These are phyloP conservation scores for Calcarisporium arbuscula DNA, from an alignment of 2,329 filamentous ascomycete species.

Conservation along the genomic window DNA sequence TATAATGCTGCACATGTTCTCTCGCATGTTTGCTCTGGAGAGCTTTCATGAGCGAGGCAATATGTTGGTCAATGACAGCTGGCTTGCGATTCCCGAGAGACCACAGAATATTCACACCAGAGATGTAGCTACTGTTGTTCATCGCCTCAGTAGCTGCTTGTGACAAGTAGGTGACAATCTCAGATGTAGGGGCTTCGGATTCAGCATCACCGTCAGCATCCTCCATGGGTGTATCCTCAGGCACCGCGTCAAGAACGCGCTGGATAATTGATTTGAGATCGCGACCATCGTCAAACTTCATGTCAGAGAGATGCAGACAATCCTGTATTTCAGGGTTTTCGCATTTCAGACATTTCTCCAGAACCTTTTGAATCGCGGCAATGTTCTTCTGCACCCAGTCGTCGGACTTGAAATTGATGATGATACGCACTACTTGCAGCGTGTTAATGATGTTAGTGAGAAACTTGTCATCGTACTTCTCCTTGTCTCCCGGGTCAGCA, in stretches of 20 bases:
- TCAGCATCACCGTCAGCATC: constrained; percentile 80
- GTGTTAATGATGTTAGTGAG: constrained; percentile 88
- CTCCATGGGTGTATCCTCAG: constrained; percentile 65
- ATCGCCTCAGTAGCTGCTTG: constrained; percentile 84
- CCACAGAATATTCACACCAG: constrained; percentile 90
- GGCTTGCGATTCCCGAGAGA: constrained; percentile 80
- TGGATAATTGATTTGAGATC: constrained; percentile 70
- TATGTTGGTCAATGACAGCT: constrained; percentile 83
- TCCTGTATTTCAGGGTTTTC: constrained; percentile 93
- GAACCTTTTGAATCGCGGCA: constrained; percentile 71
- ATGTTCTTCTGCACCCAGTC: constrained; percentile 85
- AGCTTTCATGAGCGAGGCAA: constrained; percentile 83
- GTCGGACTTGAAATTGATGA: constrained; percentile 80
- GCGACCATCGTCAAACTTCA: constrained; percentile 61
- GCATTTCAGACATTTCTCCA: constrained; percentile 83
- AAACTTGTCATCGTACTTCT: constrained; percentile 77
- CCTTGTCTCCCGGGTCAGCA: constrained; percentile 56
- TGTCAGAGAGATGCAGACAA: constrained; percentile 71
- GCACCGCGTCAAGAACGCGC: constrained; percentile 82
- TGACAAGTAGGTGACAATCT: constrained; percentile 80
- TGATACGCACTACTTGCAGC: constrained; percentile 82
- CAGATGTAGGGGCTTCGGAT: constrained; percentile 72
- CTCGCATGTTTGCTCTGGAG: constrained; percentile 87
- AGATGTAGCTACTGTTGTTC: constrained; percentile 72
- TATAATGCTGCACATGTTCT: constrained; percentile 80